Evolutionary conservation across 1,284 basidiomycete species (phyloP), one percentile per base, ranked within the genome.

Genomic region (Rhodotorula sp.): DNA sequence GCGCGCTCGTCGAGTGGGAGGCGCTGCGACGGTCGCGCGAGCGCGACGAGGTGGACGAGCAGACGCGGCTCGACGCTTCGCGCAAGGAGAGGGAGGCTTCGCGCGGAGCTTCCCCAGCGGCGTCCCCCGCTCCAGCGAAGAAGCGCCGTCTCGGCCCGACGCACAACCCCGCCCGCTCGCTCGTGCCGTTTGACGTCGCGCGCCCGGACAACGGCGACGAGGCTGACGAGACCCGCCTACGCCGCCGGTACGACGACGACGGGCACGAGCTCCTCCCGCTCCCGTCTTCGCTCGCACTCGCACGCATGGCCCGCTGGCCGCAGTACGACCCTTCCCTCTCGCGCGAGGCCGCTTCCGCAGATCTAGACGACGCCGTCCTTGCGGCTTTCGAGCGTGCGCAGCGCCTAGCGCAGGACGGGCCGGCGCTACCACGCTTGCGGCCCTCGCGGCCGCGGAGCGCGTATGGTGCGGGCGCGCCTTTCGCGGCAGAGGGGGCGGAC

Each of bases 1-100:
- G 48, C 48, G 59, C 64, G 46, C 41, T 73, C 17, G 58, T 63
- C n/a, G 54, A 63, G 62, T 73, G 71, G 71, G 68, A 73, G 41
- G 22, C 32, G 15, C 15, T 73, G 25, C n/a, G 65, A 29, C 37
- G 51, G 21, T 17, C 29, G 0, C n/a, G 55, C 13, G 59, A 29
- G 22, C 51, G 6, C 41, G 56, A 71, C 46, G 66, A 67, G 57
- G 27, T 27, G 29, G 61, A 44, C 17, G 51, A n/a, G 32, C 2
- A 51, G n/a, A n/a, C 50, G 15, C n/a, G 8, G 19, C 7, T 29
- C n/a, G 53, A 21, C 8, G 53, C 32, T 7, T 37, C 29, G n/a
- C 32, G 48, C 1, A 22, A 25, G 15, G 34, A 13, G 36, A 27
- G 44, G 41, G 10, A 22, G 15, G 32, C 15, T 44, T 44, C 44